Conservation (phyloP, 2,329 filamentous ascomycete genomes). For the Fusarium palustre region DNA sequence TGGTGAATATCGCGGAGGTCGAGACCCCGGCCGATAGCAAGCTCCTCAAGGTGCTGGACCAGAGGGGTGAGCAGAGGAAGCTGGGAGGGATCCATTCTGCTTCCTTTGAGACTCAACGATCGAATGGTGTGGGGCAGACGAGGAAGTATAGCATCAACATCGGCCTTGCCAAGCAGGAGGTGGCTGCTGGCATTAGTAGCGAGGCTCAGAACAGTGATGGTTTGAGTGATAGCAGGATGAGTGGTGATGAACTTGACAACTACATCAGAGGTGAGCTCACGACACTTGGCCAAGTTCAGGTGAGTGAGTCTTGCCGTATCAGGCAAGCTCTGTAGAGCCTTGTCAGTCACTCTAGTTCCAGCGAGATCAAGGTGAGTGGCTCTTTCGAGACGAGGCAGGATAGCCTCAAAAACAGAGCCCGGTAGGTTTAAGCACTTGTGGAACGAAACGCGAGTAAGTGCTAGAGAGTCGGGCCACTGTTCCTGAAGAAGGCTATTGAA, state of each 20-base stretch:
- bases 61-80: constrained; percentile 72
- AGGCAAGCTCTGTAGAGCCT: constrained; percentile 77
- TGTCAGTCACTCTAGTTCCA: constrained; percentile 79
- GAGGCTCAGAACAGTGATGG: constrained; percentile 78
- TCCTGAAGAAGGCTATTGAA: constrained; percentile 68
- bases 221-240: constrained; percentile 74
- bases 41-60: constrained; percentile 77
- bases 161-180: constrained; percentile 74
- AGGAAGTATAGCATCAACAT: constrained; percentile 74
- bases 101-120: constrained; percentile 81
- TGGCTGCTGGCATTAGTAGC: constrained; percentile 78
- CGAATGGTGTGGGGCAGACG: constrained; percentile 74
- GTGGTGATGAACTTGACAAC: constrained; percentile 77
- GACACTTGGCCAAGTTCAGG: constrained; percentile 82
- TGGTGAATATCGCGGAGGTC: constrained; percentile 73
- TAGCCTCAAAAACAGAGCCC: constrained; percentile 72
- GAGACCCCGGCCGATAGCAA: constrained; percentile 77
- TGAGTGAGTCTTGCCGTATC: constrained; percentile 79
- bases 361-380: constrained; percentile 85
- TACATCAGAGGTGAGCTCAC: constrained; percentile 71
- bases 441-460: constrained; percentile 76
- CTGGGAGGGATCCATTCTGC: constrained; percentile 74
- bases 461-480: constrained; percentile 65
- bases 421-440: constrained; percentile 83
- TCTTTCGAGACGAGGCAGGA: constrained; percentile 76